Evolutionary conservation across 352 stramenopile genomes (phyloP), one percentile per base, ranked within the genome.

Genomic region (Pythium insidiosum): DNA sequence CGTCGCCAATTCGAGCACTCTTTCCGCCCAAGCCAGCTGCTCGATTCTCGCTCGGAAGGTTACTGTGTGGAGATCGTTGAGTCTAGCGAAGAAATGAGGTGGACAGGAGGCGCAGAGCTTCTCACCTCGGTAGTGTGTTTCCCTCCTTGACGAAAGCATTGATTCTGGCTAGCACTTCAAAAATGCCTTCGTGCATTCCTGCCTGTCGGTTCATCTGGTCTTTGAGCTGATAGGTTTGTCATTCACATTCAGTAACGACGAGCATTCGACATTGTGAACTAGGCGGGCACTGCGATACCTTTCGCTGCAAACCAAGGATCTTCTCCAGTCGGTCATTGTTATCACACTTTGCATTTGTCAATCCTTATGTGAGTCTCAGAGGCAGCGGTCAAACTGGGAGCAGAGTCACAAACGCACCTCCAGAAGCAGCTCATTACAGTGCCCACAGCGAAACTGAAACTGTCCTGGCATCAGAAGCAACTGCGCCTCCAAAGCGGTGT

Each of bases 201-300:
- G 64, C 64, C 64, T 89, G 75, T 37, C 84, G 84, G 63, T 94
- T 94, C 73, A 94, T 88, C 50, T 94, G 82, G 36, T 89, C 74
- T 53, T 89, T 89, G 45, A 91, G 90, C 73, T 86, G 18, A 33
- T 13, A 33, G 9, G 15, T 33, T 15, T n/a, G n/a, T n/a, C n/a
- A n/a, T n/a, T n/a, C n/a, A n/a, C n/a, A n/a, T n/a, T n/a, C n/a
- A n/a, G n/a, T n/a, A n/a, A n/a, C n/a, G n/a, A n/a, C n/a, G n/a
- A n/a, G n/a, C n/a, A 1, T 7, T 24, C 39, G 53, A 28, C 10
- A 40, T 41, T 46, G 23, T 34, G 30, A 9, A n/a, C n/a, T n/a
- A n/a, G n/a, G n/a, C n/a, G n/a, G n/a, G n/a, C n/a, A n/a, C n/a
- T n/a, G n/a, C n/a, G 31, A 21, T 40, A 86, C 73, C 61, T 94